A percentile compares a stretch with the other conserved stretches of the same genome.
Evolutionary conservation across 768 basidiomycete species (phyloP).

Genomic region (Russula vinacea): DNA sequence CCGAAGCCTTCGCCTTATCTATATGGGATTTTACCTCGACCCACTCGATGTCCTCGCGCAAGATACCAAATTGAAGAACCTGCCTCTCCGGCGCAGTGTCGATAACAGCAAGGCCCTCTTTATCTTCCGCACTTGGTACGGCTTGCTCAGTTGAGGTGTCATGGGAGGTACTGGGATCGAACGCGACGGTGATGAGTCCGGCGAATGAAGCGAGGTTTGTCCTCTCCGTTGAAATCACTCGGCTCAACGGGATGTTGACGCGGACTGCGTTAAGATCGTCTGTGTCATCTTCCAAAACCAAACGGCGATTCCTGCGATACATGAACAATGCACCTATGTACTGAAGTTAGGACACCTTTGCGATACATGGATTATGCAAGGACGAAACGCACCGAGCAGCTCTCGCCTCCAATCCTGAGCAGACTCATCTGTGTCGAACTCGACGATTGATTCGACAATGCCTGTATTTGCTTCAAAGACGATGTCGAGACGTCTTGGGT

Average conservation of each 20-base stretch:
- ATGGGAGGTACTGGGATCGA: constrained; percentile 14
- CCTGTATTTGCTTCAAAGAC: constrained; percentile 37
- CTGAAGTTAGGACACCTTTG: not conserved
- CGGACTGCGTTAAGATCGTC: constrained; percentile 43
- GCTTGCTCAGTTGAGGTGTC: not conserved
- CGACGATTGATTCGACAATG: constrained; percentile 36
- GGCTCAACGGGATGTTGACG: constrained; percentile 46
- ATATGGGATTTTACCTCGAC: not conserved
- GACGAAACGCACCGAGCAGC: constrained; percentile 39
- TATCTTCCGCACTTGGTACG: not conserved
- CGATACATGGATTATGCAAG: not conserved
- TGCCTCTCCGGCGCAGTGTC: constrained; percentile 21
- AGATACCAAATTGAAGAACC: constrained; percentile 24
- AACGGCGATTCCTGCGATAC: constrained; percentile 43
- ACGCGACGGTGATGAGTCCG: constrained; percentile 29
- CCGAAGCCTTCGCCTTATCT: constrained; percentile 9
- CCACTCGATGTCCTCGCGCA: constrained; percentile 20
- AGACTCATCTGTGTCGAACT: constrained; percentile 59
- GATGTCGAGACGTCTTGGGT: constrained; percentile 43
- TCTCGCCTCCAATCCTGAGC: constrained; percentile 51
- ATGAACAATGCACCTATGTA: constrained; percentile 46
- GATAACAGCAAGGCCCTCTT: constrained; percentile 5
- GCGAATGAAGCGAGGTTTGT: constrained; percentile 25
- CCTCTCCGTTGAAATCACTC: constrained; percentile 37
- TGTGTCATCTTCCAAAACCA: constrained; percentile 35